Base-by-base conservation (phyloP, 2,329 filamentous ascomycete species). In the Raffaelea deltoideospora region DNA sequence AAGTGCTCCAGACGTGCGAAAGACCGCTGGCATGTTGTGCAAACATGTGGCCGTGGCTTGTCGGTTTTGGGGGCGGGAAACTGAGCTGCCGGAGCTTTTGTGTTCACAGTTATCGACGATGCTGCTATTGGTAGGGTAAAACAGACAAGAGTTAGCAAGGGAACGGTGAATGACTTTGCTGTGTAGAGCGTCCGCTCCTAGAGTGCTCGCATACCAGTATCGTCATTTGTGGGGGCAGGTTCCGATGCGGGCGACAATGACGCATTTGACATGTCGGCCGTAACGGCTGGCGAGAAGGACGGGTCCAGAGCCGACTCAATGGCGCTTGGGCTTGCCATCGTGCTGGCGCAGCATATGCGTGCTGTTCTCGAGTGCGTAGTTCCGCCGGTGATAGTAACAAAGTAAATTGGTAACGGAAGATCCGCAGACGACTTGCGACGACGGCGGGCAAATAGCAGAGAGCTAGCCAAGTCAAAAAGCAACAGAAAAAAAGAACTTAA, bases 1-100 rank as follows among this genome's bases (percentile, higher is more conserved):
- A 98, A 64, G 57, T 98, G 90, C 61, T 98, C 90, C 49, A 98
- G 64, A 42, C 90, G 78, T 40, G 90, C 90, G 57, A 98, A 98
- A 23, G 84, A 93, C 46, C 90, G 78, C 50, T 78, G 74, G 58
- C 90, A 98, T 33, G 87, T 96, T 29, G 68, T 76, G 63, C 90
- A 98, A 42, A 93, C 78, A 59, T 98, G 90, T 45, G 90, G 90
- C 45, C 88, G 76, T 39, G 90, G 90, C 64, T 96, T 98, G 60
- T 98, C 90, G 44, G 86, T 94, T 64, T 96, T 98, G 34, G 88
- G 81, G 29, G 83, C 81, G 48, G 83, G 83, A 46, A 83, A 81
- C 44, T 54, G 58, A 48, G 56, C 49, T 24, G 50, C 41, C 3
- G 52, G 50, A 6, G 48, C 40, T 41, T 56, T 58, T 37, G 65